Evolutionary conservation across 2,329 filamentous ascomycete species (phyloP).

Genomic region (Apiospora malaysiana): DNA sequence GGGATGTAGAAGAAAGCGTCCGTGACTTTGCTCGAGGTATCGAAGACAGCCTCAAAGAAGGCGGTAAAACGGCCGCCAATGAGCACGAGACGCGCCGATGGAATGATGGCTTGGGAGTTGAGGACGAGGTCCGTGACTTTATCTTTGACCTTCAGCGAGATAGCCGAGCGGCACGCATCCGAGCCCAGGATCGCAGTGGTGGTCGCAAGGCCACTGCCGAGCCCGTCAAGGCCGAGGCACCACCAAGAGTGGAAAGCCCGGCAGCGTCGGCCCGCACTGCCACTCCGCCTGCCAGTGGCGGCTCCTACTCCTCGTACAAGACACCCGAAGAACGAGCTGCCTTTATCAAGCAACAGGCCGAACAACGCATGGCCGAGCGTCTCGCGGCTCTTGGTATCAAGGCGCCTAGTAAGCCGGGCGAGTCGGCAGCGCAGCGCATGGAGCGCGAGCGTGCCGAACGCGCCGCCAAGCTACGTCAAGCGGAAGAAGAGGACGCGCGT

Average conservation of each 20-base stretch:
- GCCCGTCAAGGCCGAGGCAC: slow-evolving; percentile 50
- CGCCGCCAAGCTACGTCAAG: slow-evolving; percentile 84
- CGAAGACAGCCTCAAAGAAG: slow-evolving; percentile 87
- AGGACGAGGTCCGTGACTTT: slow-evolving; percentile 96
- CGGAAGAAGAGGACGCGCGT: slow-evolving; percentile 91
- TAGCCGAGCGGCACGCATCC: slow-evolving; percentile 76
- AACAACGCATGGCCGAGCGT: slow-evolving; percentile 95
- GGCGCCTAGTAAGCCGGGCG: slow-evolving; percentile 77
- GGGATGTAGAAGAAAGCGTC: slow-evolving; percentile 95
- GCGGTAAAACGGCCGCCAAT: slow-evolving; percentile 72
- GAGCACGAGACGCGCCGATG: slow-evolving; percentile 93
- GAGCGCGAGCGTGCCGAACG: slow-evolving; percentile 89
- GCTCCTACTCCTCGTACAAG: slow-evolving; percentile 82
- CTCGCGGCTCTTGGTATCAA: slow-evolving; percentile 93
- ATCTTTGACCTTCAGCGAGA: slow-evolving; percentile 94
- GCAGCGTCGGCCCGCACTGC: slow-evolving; percentile 60
- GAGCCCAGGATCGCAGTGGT: slow-evolving; percentile 60
- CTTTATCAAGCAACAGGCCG: slow-evolving; percentile 96
- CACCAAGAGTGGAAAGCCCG: slow-evolving; percentile 59
- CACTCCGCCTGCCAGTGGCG: slow-evolving; percentile 58
- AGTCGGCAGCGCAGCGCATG: slow-evolving; percentile 81
- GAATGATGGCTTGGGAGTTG: slow-evolving; percentile 95
- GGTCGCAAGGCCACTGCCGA: slow-evolving; percentile 49
- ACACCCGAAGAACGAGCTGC: slow-evolving; percentile 93
- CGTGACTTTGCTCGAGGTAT: slow-evolving; percentile 84